Evolutionary conservation across 208 protist genomes (phyloP).

Genomic region (Crithidia bombi): DNA sequence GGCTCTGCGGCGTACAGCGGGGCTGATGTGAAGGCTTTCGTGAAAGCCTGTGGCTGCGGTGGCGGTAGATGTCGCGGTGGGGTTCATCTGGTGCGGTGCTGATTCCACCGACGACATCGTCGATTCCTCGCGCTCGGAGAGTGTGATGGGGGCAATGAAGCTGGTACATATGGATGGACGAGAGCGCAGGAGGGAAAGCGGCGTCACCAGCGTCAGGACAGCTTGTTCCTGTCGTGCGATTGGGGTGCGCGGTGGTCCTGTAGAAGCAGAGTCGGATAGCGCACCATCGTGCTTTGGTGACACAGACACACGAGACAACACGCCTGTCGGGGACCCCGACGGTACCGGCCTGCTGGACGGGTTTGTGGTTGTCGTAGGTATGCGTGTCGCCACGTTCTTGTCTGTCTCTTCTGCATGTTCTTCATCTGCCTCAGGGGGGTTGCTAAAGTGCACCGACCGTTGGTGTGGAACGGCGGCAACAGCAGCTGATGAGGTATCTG

Average conservation of each 20-base stretch:
- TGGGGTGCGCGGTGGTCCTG: neutral
- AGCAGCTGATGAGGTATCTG: neutral
- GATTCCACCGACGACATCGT: neutral
- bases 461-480: neutral
- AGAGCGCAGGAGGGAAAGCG: slow-evolving; percentile 26
- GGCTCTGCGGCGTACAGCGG: slow-evolving; percentile 13
- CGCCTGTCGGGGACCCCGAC: too few species aligned
- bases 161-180: slow-evolving; percentile 26
- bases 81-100: neutral
- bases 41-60: slow-evolving; percentile 21
- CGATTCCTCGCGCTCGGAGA: slow-evolving; percentile 23
- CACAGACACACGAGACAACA: neutral
- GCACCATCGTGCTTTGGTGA: neutral
- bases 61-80: neutral
- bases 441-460: slow-evolving; percentile 24
- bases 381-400: too few species aligned
- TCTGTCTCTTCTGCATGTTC: too few species aligned
- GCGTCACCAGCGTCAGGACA: slow-evolving; percentile 25
- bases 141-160: slow-evolving; percentile 35
- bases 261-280: neutral
- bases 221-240: slow-evolving; percentile 8
- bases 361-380: too few species aligned
- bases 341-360: too few species aligned
- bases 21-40: slow-evolving; percentile 25
- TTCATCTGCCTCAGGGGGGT: slow-evolving; percentile 1